phyloP scores from a whole-genome alignment of 129 eudicot species.

The Erigeron canadensis region DNA sequence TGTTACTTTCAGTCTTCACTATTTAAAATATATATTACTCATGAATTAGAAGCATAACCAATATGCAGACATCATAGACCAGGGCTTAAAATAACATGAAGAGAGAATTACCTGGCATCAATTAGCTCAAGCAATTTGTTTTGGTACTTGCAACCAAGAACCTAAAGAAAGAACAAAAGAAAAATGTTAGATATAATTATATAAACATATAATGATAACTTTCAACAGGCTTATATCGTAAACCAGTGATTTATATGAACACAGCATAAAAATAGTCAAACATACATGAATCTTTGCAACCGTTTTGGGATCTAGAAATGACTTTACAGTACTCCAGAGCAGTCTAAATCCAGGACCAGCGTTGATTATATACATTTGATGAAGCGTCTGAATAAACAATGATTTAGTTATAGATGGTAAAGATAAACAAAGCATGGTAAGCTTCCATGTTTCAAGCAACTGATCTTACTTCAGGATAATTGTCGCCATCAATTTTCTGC shows the following conservation, averaged over 20 bases:
- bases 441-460: slow-evolving; percentile 20
- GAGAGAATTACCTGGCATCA: slow-evolving; percentile 61
- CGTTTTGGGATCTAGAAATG: slow-evolving; percentile 88
- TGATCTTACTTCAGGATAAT: slow-evolving; percentile 77
- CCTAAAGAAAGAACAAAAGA: slow-evolving; percentile 41
- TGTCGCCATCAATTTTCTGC: slow-evolving; percentile 90
- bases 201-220: too few species aligned
- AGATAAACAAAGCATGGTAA: slow-evolving; percentile 6
- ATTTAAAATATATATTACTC: slow-evolving; percentile 6
- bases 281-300: slow-evolving; percentile 89
- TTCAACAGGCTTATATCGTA: background rate
- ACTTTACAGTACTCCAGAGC: slow-evolving; percentile 84
- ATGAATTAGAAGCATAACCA: background rate
- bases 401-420: slow-evolving; percentile 7
- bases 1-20: slow-evolving; percentile 5
- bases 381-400: slow-evolving; percentile 65
- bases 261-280: slow-evolving; percentile 11
- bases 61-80: background rate
- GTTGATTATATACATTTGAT: slow-evolving; percentile 91
- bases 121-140: slow-evolving; percentile 79
- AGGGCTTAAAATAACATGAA: background rate
- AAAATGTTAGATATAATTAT: background rate
- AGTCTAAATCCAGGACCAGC: slow-evolving; percentile 97
- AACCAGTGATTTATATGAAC: background rate
- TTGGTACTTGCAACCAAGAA: slow-evolving; percentile 79